Evolutionary conservation across 257 asterid genomes (phyloP), one percentile per base, ranked within the genome.

Genomic region (Perilla frutescens): DNA sequence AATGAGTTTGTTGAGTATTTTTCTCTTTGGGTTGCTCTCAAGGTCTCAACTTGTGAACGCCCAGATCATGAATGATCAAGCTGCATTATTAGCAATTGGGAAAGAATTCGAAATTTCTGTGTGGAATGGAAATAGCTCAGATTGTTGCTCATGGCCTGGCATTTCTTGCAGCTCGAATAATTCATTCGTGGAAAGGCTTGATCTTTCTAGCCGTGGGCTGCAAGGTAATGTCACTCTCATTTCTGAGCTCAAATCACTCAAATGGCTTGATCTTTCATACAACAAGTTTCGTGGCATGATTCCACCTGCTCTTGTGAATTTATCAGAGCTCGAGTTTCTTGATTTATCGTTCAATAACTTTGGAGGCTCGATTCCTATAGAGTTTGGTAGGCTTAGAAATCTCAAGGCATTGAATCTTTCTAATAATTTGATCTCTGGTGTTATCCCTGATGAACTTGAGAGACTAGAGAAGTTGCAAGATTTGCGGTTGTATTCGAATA

Each of bases 301-400:
- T 39, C 97, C 97, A 65, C 77, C 80, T 55, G 80, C 83, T 36
- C 81, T 94, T 59, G 93, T 88, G 41, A 82, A 86, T 43, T 82
- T 94, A 62, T 76, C 89, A 40, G 78, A 80, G 76, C 97, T 94
- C 72, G 89, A 88, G 77, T 87, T 86, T 86, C 99, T 94, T 78
- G 99, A 94, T 88, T 88, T 94, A 40, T 94, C 99, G 0, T 90
- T 87, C 77, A 94, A 94, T 59, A 82, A 71, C 61, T 90, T 94
- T 71, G 85, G 43, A 9, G 89, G 92, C 68, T 72, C 86, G 5
- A 79, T 94, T 39, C 99, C 99, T 66, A 14, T 73, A 5, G 95
- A 87, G 70, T 69, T 94, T 20, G 90, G 90, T 31, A 80, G 76
- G 69, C 90, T 94, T 15, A 75, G 71, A 57, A 83, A 71, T 66